Evolutionary conservation across 129 eudicot genomes (phyloP), one percentile per base, ranked within the genome.

Genomic region (Flaveria ramosissima): DNA sequence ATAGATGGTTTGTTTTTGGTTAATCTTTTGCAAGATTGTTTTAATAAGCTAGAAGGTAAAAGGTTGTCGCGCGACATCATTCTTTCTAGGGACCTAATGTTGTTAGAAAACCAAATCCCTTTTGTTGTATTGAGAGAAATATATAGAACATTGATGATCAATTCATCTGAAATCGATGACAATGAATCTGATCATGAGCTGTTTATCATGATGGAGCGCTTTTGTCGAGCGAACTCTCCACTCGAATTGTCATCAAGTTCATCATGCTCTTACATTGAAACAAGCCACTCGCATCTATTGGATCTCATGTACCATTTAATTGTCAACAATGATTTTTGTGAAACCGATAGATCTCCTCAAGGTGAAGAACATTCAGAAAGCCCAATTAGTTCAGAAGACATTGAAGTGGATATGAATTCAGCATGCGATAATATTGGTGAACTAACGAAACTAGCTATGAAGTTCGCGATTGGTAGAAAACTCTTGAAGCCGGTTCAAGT

Each of bases 31-130:
- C 57, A 79, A n/a, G 51, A 45, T 3, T 83, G 43, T 74, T 7
- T 36, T 13, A 73, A 9, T 62, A 36, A 46, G n/a, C 53, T 17
- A 11, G 55, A 26, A 43, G 61, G 50, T 56, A 50, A 47, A 17
- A 70, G 36, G 24, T 16, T 79, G 11, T 16, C 50, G 19, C 21
- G 6, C 20, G 20, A 42, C 26, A 23, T 75, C 5, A 42, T 75
- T 3, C 61, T 80, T n/a, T 70, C 42, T 71, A 52, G 84, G 45
- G 84, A 86, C 66, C 41, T 86, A 16, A 3, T 84, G 70, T 72
- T 86, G 78, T 76, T 86, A 36, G 90, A 86, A 77, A 86, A 84
- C 74, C 90, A 84, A 75, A 65, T 86, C 39, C 88, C 88, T 0
- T 52, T 63, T 23, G 46, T 60, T 55, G 48, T 81, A 19, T 62